A percentile compares a stretch with the other conserved stretches of the same genome.
These are phyloP conservation scores for Saccharomycopsis babjevae DNA, from an alignment of 805 yeast species.

Conservation along the genomic window DNA sequence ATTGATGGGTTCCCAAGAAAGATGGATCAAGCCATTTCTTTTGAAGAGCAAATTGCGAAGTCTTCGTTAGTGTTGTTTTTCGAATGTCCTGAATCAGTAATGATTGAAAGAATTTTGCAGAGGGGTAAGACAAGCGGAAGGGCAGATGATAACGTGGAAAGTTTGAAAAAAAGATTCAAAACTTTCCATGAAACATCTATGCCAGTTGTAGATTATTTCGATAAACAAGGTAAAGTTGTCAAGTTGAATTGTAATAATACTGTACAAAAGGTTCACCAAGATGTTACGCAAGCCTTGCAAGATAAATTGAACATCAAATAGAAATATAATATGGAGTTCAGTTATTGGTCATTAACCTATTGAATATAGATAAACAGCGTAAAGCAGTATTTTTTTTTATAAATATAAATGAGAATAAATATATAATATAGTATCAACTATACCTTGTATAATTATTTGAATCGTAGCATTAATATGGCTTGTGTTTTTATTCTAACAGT, in stretches of 20 bases:
- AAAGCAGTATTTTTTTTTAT: not conserved
- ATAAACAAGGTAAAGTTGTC: conserved; percentile 62
- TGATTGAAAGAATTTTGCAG: conserved; percentile 75
- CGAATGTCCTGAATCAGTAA: conserved; percentile 73
- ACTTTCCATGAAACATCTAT: conserved; percentile 80
- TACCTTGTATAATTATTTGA: not conserved
- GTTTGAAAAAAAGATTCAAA: conserved; percentile 80
- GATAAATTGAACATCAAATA: conserved; percentile 24
- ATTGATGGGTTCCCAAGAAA: conserved; percentile 97
- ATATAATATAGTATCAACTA: not conserved
- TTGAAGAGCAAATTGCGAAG: conserved; percentile 68
- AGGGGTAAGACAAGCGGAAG: conserved; percentile 95
- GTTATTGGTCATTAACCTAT: not conserved
- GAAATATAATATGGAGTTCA: not conserved
- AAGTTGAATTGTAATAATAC: conserved; percentile 70
- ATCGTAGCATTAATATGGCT: too few relatives aligned
- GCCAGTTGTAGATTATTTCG: conserved; percentile 88
- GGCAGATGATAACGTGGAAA: conserved; percentile 83
- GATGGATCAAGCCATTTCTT: conserved; percentile 96
- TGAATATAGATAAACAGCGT: too few relatives aligned
- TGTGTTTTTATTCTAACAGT: too few relatives aligned
- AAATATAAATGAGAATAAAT: not conserved
- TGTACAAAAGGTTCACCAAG: conserved; percentile 64
- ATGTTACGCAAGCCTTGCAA: conserved; percentile 59
- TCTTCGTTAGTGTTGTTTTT: conserved; percentile 65